Base-by-base conservation (phyloP, 306 rosid species). In the Vigna trinervia region DNA sequence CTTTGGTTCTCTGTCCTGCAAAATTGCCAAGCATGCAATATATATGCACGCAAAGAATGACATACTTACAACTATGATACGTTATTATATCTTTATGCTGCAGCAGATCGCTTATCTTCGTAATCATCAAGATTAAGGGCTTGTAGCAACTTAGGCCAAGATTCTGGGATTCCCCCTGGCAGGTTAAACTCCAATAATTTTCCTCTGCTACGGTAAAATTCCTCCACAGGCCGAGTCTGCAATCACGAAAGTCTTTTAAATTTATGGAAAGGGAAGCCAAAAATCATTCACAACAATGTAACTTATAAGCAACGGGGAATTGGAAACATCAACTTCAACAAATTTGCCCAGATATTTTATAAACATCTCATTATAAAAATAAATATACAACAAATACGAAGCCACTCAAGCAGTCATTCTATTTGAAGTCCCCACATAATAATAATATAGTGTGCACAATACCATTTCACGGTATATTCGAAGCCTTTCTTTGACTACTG, bases 121-220 rank as follows among this genome's bases (percentile, higher is more conserved):
- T 75, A 79, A 56, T 95, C 96, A 82, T 92, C 97, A 63, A 92
- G 93, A 89, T 88, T 86, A 69, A 92, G 97, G 69, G 88, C 97
- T 54, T 83, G 91, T 69, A 95, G 90, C 83, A 95, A 85, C 90
- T 90, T 95, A 7, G 97, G 97, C 99, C 99, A 95, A 56, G 99
- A 92, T 75, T 89, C 97, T 0, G 97, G 94, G 68, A 95, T 95
- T 41, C 99, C 99, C 75, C 99, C 99, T 13, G 99, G 99, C 63
- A 95, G 88, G 83, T 89, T 87, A 85, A 95, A 95, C 81, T 92
- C 99, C 96, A 92, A 72, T 70, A 95, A n/a, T 88, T 88, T 89
- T 47, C 92, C 97, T 80, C 86, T 80, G 69, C 78, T 83, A 6
- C 89, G 89, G 85, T 92, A 95, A 66, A 88, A 92, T 69, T 85